Conservation (phyloP, 108 stramenopile species). For the Schizochytrium sp. region DNA sequence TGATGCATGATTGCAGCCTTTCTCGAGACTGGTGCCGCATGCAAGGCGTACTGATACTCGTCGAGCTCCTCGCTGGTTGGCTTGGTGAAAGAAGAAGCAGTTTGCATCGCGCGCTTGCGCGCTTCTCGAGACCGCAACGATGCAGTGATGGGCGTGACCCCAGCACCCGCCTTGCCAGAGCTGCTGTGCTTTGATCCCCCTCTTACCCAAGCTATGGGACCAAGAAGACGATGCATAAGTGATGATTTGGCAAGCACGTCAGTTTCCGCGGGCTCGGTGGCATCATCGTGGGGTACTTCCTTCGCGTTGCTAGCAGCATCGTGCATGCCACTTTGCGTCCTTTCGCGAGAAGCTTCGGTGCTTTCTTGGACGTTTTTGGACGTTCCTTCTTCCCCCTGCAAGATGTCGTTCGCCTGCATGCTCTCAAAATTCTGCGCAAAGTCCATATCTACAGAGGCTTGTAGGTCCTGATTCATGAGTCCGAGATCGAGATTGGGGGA, state of each 20-base stretch:
- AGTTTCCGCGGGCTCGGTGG: no score
- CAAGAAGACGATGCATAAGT: no score
- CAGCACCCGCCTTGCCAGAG: neutral
- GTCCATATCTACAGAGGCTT: neutral
- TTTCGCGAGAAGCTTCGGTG: neutral
- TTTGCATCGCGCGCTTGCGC: neutral
- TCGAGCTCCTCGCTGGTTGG: neutral
- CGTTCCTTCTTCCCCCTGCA: neutral
- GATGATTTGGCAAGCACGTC: no score
- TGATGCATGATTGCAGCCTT: neutral
- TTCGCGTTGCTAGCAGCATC: no score
- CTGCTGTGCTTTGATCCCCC: no score
- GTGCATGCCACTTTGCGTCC: no score
- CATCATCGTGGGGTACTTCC: no score
- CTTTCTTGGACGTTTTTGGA: neutral
- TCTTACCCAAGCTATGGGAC: no score
- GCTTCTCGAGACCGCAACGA: neutral
- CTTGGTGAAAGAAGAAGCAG: neutral
- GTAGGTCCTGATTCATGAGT: neutral
- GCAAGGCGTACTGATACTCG: neutral
- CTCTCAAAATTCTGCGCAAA: neutral
- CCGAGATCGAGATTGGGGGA: neutral
- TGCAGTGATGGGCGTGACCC: neutral
- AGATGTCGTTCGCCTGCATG: neutral
- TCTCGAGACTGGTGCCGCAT: neutral